Conservation (phyloP, 192 early-diverging fungal genomes). For the Backusella liffmaniae region DNA sequence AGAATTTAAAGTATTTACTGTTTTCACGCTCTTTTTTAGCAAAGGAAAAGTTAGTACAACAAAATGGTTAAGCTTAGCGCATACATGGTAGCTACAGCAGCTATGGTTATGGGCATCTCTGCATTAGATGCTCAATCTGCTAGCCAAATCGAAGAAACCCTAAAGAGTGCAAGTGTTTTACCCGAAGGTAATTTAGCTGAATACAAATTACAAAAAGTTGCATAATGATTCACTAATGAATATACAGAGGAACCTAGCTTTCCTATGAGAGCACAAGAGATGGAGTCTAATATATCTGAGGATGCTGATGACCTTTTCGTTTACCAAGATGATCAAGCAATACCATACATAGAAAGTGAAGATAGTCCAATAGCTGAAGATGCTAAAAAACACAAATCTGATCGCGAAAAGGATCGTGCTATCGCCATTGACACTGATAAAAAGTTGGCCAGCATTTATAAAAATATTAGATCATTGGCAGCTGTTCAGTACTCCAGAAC, state of each 20-base stretch:
- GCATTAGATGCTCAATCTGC: neutral
- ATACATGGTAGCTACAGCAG: slow-evolving; percentile 3
- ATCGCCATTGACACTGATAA: neutral
- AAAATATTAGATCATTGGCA: neutral
- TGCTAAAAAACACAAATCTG: neutral
- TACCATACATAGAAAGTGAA: neutral
- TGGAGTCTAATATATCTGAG: neutral
- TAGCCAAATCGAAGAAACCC: neutral
- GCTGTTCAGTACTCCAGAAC: neutral
- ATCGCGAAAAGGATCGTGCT: neutral
- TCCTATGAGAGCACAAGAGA: neutral
- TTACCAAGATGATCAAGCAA: neutral
- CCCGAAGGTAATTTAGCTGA: neutral
- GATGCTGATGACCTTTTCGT: neutral
- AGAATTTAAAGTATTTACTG: neutral
- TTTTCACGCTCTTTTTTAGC: neutral
- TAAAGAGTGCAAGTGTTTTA: neutral
- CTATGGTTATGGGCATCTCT: neutral
- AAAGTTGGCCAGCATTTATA: neutral
- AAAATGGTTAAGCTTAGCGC: slow-evolving; percentile 12
- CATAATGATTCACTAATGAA: neutral
- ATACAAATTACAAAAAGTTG: neutral
- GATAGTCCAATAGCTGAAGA: neutral
- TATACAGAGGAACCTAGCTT: neutral
- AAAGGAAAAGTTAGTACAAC: neutral